Evolutionary conservation across 257 asterid genomes (phyloP).

Genomic region (Euphrasia confusa): DNA sequence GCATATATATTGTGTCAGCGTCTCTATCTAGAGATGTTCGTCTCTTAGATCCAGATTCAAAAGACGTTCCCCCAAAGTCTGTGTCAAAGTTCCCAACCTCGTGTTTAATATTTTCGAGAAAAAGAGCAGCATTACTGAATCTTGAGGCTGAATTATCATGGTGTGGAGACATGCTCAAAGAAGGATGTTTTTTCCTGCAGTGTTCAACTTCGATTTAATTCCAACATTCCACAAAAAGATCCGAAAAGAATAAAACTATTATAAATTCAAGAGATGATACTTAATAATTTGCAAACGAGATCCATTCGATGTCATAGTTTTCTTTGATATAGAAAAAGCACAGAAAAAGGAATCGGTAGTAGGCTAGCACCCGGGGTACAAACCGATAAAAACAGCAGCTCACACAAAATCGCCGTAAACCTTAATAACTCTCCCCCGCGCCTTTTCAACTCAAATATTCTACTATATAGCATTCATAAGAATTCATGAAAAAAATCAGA

Average conservation of each 20-base stretch:
- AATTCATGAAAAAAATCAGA: not conserved
- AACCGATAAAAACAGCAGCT: constrained; percentile 2
- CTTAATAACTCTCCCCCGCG: constrained; percentile 1
- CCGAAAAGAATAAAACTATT: not conserved
- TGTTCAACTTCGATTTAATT: constrained; percentile 16
- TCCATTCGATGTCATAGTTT: not conserved
- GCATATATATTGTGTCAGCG: constrained; percentile 31
- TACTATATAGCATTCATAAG: not conserved
- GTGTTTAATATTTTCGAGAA: constrained; percentile 71
- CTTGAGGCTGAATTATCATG: constrained; percentile 58
- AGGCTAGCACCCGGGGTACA: not conserved
- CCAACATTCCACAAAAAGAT: constrained; percentile 14
- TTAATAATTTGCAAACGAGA: not conserved
- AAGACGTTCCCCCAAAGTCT: constrained; percentile 45
- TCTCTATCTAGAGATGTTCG: constrained; percentile 42
- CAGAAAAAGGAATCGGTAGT: not conserved
- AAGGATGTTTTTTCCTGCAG: constrained; percentile 63
- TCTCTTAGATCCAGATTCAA: constrained; percentile 46
- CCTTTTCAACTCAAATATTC: not conserved
- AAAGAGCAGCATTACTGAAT: constrained; percentile 77
- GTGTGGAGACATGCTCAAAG: constrained; percentile 65
- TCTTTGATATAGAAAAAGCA: not conserved
- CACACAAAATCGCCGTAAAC: not conserved
- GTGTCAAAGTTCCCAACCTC: constrained; percentile 63
- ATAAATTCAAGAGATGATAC: not conserved